Evolutionary conservation across 106 monocot species (phyloP).

Genomic region (Apostasia ramifera): DNA sequence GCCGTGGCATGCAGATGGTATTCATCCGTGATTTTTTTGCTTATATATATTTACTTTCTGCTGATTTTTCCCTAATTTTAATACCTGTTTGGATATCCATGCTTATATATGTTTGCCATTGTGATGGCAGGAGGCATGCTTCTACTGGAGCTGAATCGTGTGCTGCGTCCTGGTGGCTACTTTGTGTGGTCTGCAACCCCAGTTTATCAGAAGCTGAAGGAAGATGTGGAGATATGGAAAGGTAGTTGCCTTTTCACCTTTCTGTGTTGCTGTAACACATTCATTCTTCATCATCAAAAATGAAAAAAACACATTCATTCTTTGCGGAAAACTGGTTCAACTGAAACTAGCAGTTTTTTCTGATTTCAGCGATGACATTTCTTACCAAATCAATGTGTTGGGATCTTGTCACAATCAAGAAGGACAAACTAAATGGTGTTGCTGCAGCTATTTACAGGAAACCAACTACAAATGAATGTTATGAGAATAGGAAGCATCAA

Average conservation of each 20-base stretch:
- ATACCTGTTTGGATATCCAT: neutral
- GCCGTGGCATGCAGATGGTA: conserved; percentile 91
- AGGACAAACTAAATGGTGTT: conserved; percentile 72
- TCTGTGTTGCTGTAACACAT: neutral
- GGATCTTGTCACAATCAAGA: conserved; percentile 79
- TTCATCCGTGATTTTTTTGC: neutral
- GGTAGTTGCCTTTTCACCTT: conserved; percentile 22
- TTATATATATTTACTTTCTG: neutral
- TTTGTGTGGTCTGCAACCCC: conserved; percentile 99
- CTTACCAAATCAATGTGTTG: conserved; percentile 87
- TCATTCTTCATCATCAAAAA: neutral
- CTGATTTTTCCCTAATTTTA: too few relatives aligned
- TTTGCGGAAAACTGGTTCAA: neutral
- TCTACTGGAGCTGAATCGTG: conserved; percentile 83
- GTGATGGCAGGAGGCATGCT: conserved; percentile 53
- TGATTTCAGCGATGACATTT: conserved; percentile 64
- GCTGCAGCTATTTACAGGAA: conserved; percentile 78
- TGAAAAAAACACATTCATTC: neutral
- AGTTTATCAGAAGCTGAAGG: conserved; percentile 88
- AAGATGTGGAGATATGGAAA: conserved; percentile 88
- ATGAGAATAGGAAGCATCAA: conserved; percentile 45
- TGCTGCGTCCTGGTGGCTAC: conserved; percentile 82
- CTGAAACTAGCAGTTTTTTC: neutral
- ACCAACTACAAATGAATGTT: conserved; percentile 76
- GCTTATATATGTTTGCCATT: neutral